phyloP scores from a whole-genome alignment of 257 asterid genomes.

The Capsicum pubescens region DNA sequence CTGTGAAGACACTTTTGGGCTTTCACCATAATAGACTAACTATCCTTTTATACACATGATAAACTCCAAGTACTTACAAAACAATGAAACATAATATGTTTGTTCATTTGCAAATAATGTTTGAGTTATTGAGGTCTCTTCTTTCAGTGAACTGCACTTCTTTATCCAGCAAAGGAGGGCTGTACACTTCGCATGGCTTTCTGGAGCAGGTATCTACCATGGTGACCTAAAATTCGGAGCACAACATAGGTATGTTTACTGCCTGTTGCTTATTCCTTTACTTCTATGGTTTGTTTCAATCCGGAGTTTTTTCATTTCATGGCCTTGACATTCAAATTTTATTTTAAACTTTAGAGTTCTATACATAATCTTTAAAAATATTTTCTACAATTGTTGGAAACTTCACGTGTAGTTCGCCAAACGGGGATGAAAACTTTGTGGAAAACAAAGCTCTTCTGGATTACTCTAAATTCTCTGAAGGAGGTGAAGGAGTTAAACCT shows the following conservation, averaged over 20 bases:
- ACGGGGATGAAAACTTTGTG: constrained; percentile 96
- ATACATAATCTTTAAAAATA: neutral
- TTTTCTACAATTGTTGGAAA: constrained; percentile 35
- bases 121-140: constrained; percentile 25
- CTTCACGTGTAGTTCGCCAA: constrained; percentile 67
- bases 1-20: neutral
- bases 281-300: neutral
- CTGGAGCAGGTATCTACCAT: constrained; percentile 97
- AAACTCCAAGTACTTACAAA: neutral
- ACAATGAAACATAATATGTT: neutral
- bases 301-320: neutral
- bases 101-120: constrained; percentile 2
- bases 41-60: neutral
- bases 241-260: constrained; percentile 64
- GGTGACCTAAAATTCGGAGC: constrained; percentile 97
- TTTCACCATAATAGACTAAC: neutral
- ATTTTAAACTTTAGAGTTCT: neutral
- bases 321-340: neutral
- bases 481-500: constrained; percentile 83
- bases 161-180: constrained; percentile 96
- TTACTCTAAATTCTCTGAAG: constrained; percentile 83
- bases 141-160: constrained; percentile 94
- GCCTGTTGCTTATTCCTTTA: constrained; percentile 26
- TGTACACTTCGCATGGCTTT: constrained; percentile 95
- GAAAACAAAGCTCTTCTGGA: constrained; percentile 97